These are phyloP conservation scores for Cercospora canescens DNA, from an alignment of 2,329 filamentous ascomycete genomes.

Conservation along the genomic window DNA sequence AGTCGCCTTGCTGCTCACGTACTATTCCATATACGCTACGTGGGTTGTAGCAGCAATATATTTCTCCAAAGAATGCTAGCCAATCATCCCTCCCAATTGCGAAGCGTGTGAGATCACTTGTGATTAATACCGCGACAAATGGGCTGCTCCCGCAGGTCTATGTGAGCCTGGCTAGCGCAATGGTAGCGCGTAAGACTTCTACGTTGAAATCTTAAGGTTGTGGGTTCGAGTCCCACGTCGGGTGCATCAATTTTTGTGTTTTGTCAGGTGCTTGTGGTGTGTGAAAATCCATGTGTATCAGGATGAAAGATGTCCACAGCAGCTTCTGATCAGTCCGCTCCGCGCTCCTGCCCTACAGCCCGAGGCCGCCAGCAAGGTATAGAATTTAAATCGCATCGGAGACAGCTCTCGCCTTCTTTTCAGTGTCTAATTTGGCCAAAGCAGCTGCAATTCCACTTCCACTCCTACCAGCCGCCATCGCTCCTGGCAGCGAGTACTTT, in stretches of 20 bases:
- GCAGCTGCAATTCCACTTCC: background rate
- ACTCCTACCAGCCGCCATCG: background rate
- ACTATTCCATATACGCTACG: background rate
- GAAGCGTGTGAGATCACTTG: background rate
- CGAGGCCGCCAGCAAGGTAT: background rate
- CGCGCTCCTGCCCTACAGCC: too few species aligned
- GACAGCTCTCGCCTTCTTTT: background rate
- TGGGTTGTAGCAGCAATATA: background rate
- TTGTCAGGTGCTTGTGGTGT: too few species aligned
- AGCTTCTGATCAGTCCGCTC: too few species aligned
- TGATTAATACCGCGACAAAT: background rate
- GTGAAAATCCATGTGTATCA: too few species aligned
- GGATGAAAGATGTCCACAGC: background rate
- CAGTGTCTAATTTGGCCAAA: background rate
- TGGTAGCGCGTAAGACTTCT: conserved; percentile 42
- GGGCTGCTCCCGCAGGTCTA: background rate
- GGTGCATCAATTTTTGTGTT: too few species aligned
- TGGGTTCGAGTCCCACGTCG: conserved; percentile 33
- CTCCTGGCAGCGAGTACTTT: background rate
- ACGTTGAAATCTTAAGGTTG: conserved; percentile 33
- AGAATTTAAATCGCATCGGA: background rate
- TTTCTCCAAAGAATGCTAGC: background rate
- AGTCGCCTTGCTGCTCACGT: background rate
- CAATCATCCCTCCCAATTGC: background rate
- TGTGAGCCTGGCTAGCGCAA: conserved; percentile 33